Base-by-base conservation (phyloP, 176 grass and related monocot species). In the Eremochloa ophiuroides region DNA sequence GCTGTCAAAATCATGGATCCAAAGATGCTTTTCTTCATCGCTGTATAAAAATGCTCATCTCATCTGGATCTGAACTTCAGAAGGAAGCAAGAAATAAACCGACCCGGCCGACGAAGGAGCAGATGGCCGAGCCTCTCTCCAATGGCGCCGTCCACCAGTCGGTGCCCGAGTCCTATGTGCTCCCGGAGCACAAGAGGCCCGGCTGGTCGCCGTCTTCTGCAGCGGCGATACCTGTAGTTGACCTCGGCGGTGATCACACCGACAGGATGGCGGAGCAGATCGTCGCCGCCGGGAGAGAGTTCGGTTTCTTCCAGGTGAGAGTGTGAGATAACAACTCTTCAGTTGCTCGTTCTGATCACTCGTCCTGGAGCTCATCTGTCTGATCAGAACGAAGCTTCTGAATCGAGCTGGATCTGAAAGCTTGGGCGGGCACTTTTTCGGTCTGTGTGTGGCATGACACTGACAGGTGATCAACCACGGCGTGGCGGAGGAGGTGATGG, bases 391-490 rank as follows among this genome's bases (percentile, higher is more conserved):
- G n/a, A n/a, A n/a, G 42, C 42, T 48, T 15, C 14, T 18, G 16
- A 48, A 7, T 48, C 46, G 5, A 50, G 15, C 46, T 50, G 15
- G 4, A 10, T n/a, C n/a, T n/a, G n/a, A n/a, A n/a, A n/a, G n/a
- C n/a, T n/a, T n/a, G n/a, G n/a, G n/a, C n/a, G n/a, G n/a, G n/a
- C n/a, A n/a, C n/a, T n/a, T n/a, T n/a, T n/a, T n/a, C n/a, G n/a
- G n/a, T n/a, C 29, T 22, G 35, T n/a, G 16, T 31, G 43, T 10
- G 9, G 4, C 15, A n/a, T n/a, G n/a, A n/a, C n/a, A n/a, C n/a
- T n/a, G n/a, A 62, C 75, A 63, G 75, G 75, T 65, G 46, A 23
- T 89, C 40, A 89, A 89, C 64, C 76, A 85, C 33, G 87, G 77
- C 10, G 82, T 89, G 62, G 15, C 63, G 15, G 87, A 81, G 17